A percentile compares a stretch with the other conserved stretches of the same genome.
phyloP scores from a whole-genome alignment of 2,329 filamentous ascomycete genomes.

The Fusarium paranaense region DNA sequence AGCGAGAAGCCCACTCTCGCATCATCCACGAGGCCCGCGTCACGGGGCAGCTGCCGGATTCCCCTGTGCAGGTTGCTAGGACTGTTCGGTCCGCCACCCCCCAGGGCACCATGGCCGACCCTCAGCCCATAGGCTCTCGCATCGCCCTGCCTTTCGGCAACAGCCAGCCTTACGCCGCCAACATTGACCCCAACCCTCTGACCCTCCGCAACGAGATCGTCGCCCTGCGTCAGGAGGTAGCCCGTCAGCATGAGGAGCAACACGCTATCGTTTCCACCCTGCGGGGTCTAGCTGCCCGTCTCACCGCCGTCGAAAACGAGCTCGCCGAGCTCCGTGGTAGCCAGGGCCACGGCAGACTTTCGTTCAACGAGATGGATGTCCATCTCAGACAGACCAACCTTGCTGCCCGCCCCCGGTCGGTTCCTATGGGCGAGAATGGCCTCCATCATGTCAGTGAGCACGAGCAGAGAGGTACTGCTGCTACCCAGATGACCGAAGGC shows the following conservation, averaged over 20 bases:
- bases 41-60: neutral
- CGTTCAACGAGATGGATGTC: neutral
- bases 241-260: neutral
- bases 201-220: neutral
- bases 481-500: neutral
- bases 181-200: neutral
- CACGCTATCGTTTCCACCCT: neutral
- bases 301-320: neutral
- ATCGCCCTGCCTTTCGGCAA: neutral
- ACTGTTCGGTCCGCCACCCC: neutral
- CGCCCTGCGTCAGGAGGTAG: neutral
- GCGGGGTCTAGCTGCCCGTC: neutral
- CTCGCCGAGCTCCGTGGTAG: neutral
- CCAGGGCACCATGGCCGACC: neutral
- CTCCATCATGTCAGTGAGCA: neutral
- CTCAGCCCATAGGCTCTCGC: neutral
- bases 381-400: neutral
- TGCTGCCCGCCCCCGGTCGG: neutral
- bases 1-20: conserved; percentile 18
- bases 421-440: neutral
- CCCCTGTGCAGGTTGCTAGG: neutral
- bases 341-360: neutral
- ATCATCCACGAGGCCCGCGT: neutral
- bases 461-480: neutral
- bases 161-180: neutral